Evolutionary conservation across 352 stramenopile genomes (phyloP), one percentile per base, ranked within the genome.

Genomic region (Phytophthora capsici): DNA sequence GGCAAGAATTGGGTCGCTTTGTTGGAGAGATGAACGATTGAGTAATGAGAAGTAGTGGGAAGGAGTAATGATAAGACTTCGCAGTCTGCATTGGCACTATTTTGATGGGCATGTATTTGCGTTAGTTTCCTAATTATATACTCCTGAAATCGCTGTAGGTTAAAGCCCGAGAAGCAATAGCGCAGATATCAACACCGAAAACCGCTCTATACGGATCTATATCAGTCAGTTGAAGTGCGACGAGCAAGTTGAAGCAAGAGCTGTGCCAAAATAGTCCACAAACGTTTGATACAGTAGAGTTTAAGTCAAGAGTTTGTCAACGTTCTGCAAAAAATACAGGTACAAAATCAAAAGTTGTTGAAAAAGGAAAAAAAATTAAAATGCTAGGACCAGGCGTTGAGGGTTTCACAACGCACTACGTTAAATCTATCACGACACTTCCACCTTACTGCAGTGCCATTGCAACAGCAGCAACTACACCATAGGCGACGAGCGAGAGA

Each of bases 361-460:
- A 32, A 38, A 25, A 60, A 57, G 40, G 48, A 37, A 36, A 59
- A 54, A 38, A 23, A 41, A 41, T 50, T n/a, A 54, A 37, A 22
- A 41, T 50, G 43, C 37, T 64, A 43, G 19, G 17, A 46, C 7
- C 25, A 23, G 40, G 37, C 25, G 36, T 20, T 4, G 50, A 34
- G 20, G 32, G n/a, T 6, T 2, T 26, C 45, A 20, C 54, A 45
- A 36, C 19, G 41, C 60, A 63, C 63, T 60, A 71, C 63, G 50
- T 63, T 52, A 69, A 57, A 30, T 71, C 61, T 67, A 74, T 67
- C 60, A 34, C 13, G 17, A 10, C 17, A 37, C 14, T 17, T 13
- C 28, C 5, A 19, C 6, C n/a, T 41, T 75, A 78, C 7, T 68
- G 51, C 19, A 78, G 54, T 17, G 62, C 48, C 16, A 70, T 23